Conservation (phyloP, 148 eudicot species). For the Diospyros kaki region DNA sequence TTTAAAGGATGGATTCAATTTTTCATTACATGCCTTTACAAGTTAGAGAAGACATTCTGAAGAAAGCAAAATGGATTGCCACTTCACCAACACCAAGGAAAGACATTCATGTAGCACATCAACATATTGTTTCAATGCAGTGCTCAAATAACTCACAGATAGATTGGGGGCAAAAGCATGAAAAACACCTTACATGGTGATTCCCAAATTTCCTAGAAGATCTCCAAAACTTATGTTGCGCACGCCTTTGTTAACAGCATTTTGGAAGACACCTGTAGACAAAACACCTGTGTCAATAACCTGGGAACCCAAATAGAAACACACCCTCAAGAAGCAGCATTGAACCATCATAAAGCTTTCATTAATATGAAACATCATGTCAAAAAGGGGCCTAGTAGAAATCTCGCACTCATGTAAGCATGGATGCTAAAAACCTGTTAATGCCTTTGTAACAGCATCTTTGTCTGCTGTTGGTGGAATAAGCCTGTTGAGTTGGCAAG, state of each 20-base stretch:
- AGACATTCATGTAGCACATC: background rate
- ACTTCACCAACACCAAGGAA: background rate
- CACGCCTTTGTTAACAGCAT: slow-evolving; percentile 83
- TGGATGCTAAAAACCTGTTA: slow-evolving; percentile 57
- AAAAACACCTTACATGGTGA: slow-evolving; percentile 61
- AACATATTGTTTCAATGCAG: background rate
- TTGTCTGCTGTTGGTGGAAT: slow-evolving; percentile 88
- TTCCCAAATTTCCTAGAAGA: slow-evolving; percentile 76
- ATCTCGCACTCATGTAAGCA: background rate
- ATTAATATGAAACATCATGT: background rate
- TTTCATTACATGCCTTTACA: background rate
- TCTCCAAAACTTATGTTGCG: slow-evolving; percentile 90
- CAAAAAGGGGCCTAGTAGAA: background rate
- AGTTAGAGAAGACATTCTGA: background rate
- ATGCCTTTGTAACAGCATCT: slow-evolving; percentile 81
- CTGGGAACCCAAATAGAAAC: slow-evolving; percentile 1
- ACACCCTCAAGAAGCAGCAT: slow-evolving; percentile 1
- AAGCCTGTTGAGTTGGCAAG: slow-evolving; percentile 48
- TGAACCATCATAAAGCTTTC: slow-evolving; percentile 1
- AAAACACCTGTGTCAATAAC: slow-evolving; percentile 14
- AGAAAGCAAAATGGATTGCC: background rate
- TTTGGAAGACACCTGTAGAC: slow-evolving; percentile 62
- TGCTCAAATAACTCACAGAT: background rate
- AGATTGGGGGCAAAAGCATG: background rate
- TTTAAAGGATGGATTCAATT: background rate